phyloP scores from a whole-genome alignment of 2,329 filamentous ascomycete genomes.

The Cladosporium sp. region DNA sequence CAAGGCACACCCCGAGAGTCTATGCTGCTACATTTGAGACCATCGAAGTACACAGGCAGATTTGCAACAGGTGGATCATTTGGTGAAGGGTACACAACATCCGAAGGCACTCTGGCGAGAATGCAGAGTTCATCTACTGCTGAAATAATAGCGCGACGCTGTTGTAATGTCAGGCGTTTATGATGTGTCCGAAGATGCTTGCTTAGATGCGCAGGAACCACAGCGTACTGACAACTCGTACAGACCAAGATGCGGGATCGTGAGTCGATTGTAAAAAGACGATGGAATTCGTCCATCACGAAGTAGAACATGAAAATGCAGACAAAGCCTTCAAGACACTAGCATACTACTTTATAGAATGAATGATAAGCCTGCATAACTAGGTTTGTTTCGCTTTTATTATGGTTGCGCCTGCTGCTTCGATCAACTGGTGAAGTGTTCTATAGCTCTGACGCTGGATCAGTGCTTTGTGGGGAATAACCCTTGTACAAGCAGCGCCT shows the following conservation, averaged over 20 bases:
- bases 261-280: background rate
- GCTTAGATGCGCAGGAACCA: background rate
- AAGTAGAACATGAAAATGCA: no score
- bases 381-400: no score
- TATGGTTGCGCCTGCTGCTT: background rate
- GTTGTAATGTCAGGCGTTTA: background rate
- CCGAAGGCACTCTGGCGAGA: no score
- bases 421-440: constrained; percentile 4
- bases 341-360: background rate
- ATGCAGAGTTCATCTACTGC: no score
- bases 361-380: no score
- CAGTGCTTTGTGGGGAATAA: background rate
- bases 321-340: background rate
- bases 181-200: background rate
- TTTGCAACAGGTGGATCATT: no score
- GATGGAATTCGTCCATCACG: background rate
- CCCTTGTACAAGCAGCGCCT: constrained; percentile 4
- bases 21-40: background rate
- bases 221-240: background rate
- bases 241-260: background rate
- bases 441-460: background rate
- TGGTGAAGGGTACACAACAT: no score
- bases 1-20: no score
- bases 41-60: no score
- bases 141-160: no score